phyloP scores from a whole-genome alignment of 73 alveolate genomes.

The Symbiodinium pilosum region DNA sequence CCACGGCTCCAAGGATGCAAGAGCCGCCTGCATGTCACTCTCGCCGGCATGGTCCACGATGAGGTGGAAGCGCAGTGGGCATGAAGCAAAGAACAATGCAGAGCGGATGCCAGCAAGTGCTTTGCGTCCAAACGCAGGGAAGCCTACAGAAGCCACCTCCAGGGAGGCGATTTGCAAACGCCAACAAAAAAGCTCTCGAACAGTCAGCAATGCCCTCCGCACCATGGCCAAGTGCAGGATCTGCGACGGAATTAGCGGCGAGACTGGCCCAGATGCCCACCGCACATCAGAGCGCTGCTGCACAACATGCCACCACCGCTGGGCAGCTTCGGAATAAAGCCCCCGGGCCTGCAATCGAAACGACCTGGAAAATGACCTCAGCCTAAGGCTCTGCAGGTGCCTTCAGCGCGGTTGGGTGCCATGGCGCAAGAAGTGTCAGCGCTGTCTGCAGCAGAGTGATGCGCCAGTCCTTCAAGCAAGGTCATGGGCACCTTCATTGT shows the following conservation, averaged over 20 bases:
- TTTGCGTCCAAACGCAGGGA: conserved; percentile 79
- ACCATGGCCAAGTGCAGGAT: conserved; percentile 66
- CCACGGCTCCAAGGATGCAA: conserved; percentile 8
- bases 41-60: conserved; percentile 50
- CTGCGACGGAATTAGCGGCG: background rate
- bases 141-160: conserved; percentile 91
- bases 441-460: conserved; percentile 46
- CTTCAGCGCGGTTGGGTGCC: conserved; percentile 62
- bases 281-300: conserved; percentile 1
- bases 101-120: conserved; percentile 86
- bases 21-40: background rate
- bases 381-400: background rate
- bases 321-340: conserved; percentile 33
- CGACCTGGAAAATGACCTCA: background rate
- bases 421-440: conserved; percentile 39
- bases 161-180: background rate
- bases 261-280: background rate
- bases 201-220: background rate
- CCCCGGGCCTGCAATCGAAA: conserved; percentile 14
- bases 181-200: no score
- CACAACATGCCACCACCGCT: conserved; percentile 56
- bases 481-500: no score
- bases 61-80: conserved; percentile 83
- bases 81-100: conserved; percentile 62
- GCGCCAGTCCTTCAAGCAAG: conserved; percentile 68